These are phyloP conservation scores for Hypoxylon lienhwacheense DNA, from an alignment of 495 filamentous ascomycete species.

Conservation along the genomic window DNA sequence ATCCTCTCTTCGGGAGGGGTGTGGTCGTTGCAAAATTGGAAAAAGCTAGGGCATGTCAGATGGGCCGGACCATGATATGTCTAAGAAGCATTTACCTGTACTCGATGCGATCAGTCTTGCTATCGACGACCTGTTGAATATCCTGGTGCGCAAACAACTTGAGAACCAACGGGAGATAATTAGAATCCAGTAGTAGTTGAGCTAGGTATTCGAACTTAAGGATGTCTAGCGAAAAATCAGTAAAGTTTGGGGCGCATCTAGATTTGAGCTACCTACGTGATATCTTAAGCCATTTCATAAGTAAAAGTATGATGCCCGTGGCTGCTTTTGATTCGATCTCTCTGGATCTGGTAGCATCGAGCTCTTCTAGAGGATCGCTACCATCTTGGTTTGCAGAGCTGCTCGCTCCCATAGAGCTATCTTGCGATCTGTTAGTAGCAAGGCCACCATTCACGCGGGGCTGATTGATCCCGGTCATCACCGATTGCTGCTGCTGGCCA, in stretches of 20 bases:
- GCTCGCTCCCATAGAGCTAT: conserved; percentile 37
- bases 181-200: conserved; percentile 88
- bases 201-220: conserved; percentile 95
- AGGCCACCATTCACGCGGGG: conserved; percentile 42
- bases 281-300: conserved; percentile 95
- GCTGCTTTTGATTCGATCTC: conserved; percentile 92
- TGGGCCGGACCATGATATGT: neutral
- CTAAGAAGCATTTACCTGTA: conserved; percentile 62
- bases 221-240: conserved; percentile 65
- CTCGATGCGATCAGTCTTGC: conserved; percentile 79
- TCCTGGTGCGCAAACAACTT: conserved; percentile 94
- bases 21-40: conserved; percentile 74
- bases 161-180: conserved; percentile 87
- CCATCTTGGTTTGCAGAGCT: conserved; percentile 43
- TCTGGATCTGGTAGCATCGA: conserved; percentile 75
- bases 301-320: conserved; percentile 76
- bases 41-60: conserved; percentile 67
- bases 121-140: conserved; percentile 82
- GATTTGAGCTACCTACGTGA: conserved; percentile 66
- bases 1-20: conserved; percentile 32
- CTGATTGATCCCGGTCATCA: conserved; percentile 34
- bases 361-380: conserved; percentile 61
- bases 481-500: conserved; percentile 41
- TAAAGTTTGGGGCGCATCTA: no score
- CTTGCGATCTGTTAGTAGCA: conserved; percentile 35